A percentile compares a stretch with the other conserved stretches of the same genome.
Conservation (phyloP, 345 rosid species). For the Moricandia arvensis region DNA sequence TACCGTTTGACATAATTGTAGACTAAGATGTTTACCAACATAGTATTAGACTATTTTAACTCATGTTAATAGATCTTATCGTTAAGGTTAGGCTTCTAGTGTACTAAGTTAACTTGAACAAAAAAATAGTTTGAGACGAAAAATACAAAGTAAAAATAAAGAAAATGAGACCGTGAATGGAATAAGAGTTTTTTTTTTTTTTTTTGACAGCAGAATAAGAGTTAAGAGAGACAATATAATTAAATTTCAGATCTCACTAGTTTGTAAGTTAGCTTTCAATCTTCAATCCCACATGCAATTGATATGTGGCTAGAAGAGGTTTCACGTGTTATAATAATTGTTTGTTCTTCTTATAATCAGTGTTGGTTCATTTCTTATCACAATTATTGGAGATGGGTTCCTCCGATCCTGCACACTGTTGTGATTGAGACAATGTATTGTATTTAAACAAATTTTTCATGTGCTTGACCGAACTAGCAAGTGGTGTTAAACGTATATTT, state of each 20-base stretch:
- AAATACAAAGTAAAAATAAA: neutral
- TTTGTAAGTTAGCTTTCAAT: neutral
- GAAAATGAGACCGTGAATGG: too few species aligned
- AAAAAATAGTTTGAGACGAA: neutral
- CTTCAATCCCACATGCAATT: constrained; percentile 10
- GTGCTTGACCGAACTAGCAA: constrained; percentile 22
- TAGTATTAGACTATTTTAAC: neutral
- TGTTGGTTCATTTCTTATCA: constrained; percentile 26
- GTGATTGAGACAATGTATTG: constrained; percentile 26
- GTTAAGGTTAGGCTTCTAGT: neutral
- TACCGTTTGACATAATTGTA: neutral
- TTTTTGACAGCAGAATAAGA: neutral
- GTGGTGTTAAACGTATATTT: neutral
- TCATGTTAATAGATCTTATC: neutral
- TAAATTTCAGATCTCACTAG: constrained; percentile 10
- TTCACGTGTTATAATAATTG: constrained; percentile 30
- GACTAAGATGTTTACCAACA: neutral
- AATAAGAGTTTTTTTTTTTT: too few species aligned
- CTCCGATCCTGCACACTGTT: neutral
- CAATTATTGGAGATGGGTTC: constrained; percentile 22
- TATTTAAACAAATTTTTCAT: constrained; percentile 15
- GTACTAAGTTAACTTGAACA: neutral
- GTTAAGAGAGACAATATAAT: neutral
- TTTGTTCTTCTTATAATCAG: neutral
- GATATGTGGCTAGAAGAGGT: constrained; percentile 25